phyloP scores from a whole-genome alignment of 2,329 filamentous ascomycete genomes.

The Fusarium marasasianum region DNA sequence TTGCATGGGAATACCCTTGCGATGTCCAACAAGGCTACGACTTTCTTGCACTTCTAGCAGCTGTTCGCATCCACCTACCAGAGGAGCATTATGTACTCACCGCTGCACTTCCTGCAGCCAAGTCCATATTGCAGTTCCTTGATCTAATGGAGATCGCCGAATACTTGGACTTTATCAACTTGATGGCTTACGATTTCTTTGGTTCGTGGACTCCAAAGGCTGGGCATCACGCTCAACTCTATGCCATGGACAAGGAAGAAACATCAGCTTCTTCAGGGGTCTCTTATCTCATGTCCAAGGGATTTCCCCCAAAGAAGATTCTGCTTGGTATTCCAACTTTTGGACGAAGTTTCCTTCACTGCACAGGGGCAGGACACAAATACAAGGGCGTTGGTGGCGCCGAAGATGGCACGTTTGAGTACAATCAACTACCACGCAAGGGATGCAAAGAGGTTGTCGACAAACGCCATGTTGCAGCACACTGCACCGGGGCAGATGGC shows the following conservation, averaged over 20 bases:
- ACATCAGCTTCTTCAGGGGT: slow-evolving; percentile 74
- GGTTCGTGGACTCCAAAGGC: slow-evolving; percentile 74
- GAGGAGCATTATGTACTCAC: slow-evolving; percentile 75
- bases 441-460: slow-evolving; percentile 74
- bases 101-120: slow-evolving; percentile 75
- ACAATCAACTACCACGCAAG: slow-evolving; percentile 71
- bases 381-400: slow-evolving; percentile 66
- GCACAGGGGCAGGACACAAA: slow-evolving; percentile 70
- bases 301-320: slow-evolving; percentile 76
- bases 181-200: slow-evolving; percentile 84
- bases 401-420: slow-evolving; percentile 75
- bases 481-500: slow-evolving; percentile 76
- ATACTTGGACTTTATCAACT: slow-evolving; percentile 78
- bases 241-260: slow-evolving; percentile 67
- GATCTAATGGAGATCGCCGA: slow-evolving; percentile 69
- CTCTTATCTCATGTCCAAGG: slow-evolving; percentile 70
- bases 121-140: slow-evolving; percentile 74
- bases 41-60: slow-evolving; percentile 74
- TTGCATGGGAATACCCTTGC: slow-evolving; percentile 83
- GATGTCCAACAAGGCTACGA: slow-evolving; percentile 72
- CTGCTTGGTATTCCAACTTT: slow-evolving; percentile 80
- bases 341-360: slow-evolving; percentile 77
- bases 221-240: slow-evolving; percentile 82
- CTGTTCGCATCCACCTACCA: slow-evolving; percentile 73
- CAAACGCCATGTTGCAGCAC: slow-evolving; percentile 72